phyloP scores from a whole-genome alignment of 2,329 filamentous ascomycete species.

The Epichloe sibirici region DNA sequence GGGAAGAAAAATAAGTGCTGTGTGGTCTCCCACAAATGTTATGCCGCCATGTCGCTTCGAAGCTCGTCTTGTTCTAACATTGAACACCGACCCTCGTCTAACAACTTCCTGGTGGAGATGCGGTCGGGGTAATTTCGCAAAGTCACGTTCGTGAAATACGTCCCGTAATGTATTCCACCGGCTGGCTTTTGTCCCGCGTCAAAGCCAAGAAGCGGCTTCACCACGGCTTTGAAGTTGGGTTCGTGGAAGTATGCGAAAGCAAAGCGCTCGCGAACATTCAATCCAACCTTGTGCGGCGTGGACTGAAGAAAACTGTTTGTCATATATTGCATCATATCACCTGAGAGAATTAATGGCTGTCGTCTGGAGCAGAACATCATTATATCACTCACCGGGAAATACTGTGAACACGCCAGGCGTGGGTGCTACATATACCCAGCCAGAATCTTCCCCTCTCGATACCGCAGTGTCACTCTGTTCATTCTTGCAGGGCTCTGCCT shows the following conservation, averaged over 20 bases:
- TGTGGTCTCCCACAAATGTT: not conserved
- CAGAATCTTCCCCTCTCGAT: conserved; percentile 29
- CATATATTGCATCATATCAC: conserved; percentile 41
- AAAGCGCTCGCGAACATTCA: conserved; percentile 34
- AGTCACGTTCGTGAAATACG: conserved; percentile 39
- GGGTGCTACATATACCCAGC: conserved; percentile 37
- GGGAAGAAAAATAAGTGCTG: not conserved
- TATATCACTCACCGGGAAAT: conserved; percentile 27
- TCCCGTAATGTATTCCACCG: conserved; percentile 37
- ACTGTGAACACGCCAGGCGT: conserved; percentile 32
- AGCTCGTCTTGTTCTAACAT: conserved; percentile 11
- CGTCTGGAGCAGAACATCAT: not conserved
- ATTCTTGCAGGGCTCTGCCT: conserved; percentile 33
- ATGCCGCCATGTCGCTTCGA: conserved; percentile 13
- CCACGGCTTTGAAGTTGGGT: conserved; percentile 33
- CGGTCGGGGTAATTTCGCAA: conserved; percentile 36
- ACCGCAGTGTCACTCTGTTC: conserved; percentile 28
- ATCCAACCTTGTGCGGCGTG: conserved; percentile 37
- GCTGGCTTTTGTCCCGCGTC: conserved; percentile 16
- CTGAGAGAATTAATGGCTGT: conserved; percentile 12
- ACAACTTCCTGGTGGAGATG: conserved; percentile 27
- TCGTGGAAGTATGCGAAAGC: conserved; percentile 40
- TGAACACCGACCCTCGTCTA: conserved; percentile 16
- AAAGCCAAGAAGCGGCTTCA: conserved; percentile 29
- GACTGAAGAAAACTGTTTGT: conserved; percentile 32